Conservation (phyloP, 768 basidiomycete species). For the Mycena belliarum region DNA sequence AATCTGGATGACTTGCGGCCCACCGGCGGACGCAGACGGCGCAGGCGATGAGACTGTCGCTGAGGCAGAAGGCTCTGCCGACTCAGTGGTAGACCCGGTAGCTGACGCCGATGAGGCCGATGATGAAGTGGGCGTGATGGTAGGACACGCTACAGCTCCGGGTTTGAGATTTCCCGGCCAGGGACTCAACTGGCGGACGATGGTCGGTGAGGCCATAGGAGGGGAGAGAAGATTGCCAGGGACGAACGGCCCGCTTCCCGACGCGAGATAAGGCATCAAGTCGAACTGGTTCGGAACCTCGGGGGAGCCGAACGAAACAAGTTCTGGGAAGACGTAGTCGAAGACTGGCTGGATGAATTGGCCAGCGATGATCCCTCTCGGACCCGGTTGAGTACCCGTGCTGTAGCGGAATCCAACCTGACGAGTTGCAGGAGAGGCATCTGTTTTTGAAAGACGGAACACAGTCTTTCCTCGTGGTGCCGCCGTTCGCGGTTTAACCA, state of each 20-base stretch:
- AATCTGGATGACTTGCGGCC: conserved; percentile 11
- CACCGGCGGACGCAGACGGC: background rate
- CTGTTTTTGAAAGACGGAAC: conserved; percentile 12
- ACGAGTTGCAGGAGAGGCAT: conserved; percentile 20
- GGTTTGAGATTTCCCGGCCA: conserved; percentile 18
- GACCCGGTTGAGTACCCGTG: conserved; percentile 3
- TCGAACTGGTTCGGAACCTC: conserved; percentile 23
- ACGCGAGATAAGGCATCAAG: conserved; percentile 16
- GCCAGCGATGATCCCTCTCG: conserved; percentile 23
- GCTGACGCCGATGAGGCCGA: background rate
- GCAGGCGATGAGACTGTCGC: background rate
- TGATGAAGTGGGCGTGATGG: background rate
- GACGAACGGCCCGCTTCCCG: conserved; percentile 23
- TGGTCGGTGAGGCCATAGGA: conserved; percentile 12
- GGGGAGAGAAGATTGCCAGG: conserved; percentile 19
- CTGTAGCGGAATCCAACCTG: conserved; percentile 19
- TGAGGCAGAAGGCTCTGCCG: no score
- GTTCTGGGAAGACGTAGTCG: conserved; percentile 23
- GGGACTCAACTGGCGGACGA: conserved; percentile 23
- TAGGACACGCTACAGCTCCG: background rate
- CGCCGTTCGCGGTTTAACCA: background rate
- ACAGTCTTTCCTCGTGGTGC: background rate
- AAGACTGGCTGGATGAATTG: conserved; percentile 21
- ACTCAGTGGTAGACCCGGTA: no score
- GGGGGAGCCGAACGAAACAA: conserved; percentile 13